phyloP scores from a whole-genome alignment of 495 filamentous ascomycete genomes.

The Entonaema liquescens region DNA sequence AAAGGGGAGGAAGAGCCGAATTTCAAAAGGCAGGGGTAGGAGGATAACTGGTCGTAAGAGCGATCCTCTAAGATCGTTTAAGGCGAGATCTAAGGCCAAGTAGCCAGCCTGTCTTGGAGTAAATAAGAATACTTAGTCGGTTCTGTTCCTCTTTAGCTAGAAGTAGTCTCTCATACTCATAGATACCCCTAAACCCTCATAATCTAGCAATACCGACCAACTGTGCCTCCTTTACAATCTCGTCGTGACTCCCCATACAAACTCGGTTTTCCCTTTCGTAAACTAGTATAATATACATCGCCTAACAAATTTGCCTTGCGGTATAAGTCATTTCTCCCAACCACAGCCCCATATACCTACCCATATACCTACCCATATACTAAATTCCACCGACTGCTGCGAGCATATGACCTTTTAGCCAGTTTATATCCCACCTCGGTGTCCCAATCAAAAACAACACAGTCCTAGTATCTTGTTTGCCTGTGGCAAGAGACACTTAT shows the following conservation, averaged over 20 bases:
- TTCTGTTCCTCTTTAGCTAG: constrained; percentile 14
- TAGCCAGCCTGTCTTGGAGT: constrained; percentile 7
- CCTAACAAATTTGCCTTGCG: too few species aligned
- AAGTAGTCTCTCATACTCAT: constrained; percentile 11
- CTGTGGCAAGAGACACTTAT: too few species aligned
- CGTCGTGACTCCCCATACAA: neutral
- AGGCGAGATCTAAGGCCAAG: constrained; percentile 60
- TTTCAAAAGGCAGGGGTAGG: constrained; percentile 64
- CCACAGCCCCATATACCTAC: too few species aligned
- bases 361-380: too few species aligned
- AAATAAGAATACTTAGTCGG: neutral
- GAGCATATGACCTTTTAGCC: too few species aligned
- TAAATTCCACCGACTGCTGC: too few species aligned
- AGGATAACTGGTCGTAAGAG: constrained; percentile 62
- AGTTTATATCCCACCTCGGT: too few species aligned
- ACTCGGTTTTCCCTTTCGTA: too few species aligned
- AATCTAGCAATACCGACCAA: neutral
- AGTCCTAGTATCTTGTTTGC: too few species aligned
- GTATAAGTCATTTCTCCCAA: too few species aligned
- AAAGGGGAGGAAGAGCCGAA: constrained; percentile 77
- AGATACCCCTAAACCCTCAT: constrained; percentile 32
- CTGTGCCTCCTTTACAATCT: neutral
- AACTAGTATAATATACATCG: too few species aligned
- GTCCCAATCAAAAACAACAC: too few species aligned
- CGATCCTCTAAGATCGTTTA: constrained; percentile 93